Evolutionary conservation across 495 filamentous ascomycete genomes (phyloP), one percentile per base, ranked within the genome.

Genomic region (Hypomontagnella submonticulosa): DNA sequence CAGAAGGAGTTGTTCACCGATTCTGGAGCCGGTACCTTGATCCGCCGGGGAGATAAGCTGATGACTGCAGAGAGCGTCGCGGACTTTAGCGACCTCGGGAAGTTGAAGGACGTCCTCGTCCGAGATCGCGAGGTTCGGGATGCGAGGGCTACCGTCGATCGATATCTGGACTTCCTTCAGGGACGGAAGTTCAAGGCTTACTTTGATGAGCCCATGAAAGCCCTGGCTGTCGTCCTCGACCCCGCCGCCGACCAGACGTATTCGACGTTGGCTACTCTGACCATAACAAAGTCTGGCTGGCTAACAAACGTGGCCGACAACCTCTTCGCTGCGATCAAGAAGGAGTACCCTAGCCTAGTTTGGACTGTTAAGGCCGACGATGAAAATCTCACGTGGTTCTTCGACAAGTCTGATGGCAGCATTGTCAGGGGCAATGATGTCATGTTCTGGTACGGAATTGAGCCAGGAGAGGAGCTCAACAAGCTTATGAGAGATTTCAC

Each of bases 341-440:
- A 94, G 77, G 93, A 97, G 70, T 91, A 92, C 74, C 87, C 91
- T 61, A 93, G 89, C 79, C 85, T 98, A 53, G 88, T 93, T 33
- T 99, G 95, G 94, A 97, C 92, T n/a, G 95, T 97, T 40, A 93
- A 92, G 80, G 89, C 92, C 69, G 91, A 95, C 61, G 95, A 99
- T 64, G 96, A 98, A 84, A 98, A 98, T 75, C 82, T 99, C 70
- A 92, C 91, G 23, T 99, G 95, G 95, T 98, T 98, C 82, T 97
- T 96, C 64, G 94, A 97, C 79, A 97, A 97, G 82, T 90, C 95
- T 7, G 92, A 97, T 61, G 96, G 96, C 46, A 96, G 91, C 76
- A 81, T 97, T 59, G 90, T 90, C 43, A 85, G 87, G 32, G 86
- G 91, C 50, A 92, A 92, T 53, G 88, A 96, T 69, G 92, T 97